These are phyloP conservation scores for Lactifluus rugatus DNA, from an alignment of 768 basidiomycete species.

Conservation along the genomic window DNA sequence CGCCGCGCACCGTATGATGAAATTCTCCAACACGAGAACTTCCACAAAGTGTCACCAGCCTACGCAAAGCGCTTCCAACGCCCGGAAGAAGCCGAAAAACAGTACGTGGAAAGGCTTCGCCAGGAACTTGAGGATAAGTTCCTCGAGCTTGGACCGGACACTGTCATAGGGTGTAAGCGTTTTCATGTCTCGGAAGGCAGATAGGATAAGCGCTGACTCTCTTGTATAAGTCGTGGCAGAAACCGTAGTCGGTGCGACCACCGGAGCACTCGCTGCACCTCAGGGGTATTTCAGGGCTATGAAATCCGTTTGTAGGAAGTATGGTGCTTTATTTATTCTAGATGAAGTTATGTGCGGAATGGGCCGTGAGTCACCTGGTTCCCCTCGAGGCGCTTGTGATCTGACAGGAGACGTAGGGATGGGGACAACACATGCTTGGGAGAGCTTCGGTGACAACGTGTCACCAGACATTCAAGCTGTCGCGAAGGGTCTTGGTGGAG, in stretches of 20 bases:
- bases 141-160: slow-evolving; percentile 69
- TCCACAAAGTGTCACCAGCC: slow-evolving; percentile 83
- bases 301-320: slow-evolving; percentile 74
- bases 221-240: slow-evolving; percentile 60
- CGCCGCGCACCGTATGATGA: slow-evolving; percentile 61
- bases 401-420: slow-evolving; percentile 43
- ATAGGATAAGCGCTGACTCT: background rate
- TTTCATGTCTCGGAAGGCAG: slow-evolving; percentile 8
- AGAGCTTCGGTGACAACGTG: slow-evolving; percentile 68
- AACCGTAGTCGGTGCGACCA: slow-evolving; percentile 81
- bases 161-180: slow-evolving; percentile 67
- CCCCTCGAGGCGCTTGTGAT: background rate
- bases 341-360: slow-evolving; percentile 93
- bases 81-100: slow-evolving; percentile 59
- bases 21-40: slow-evolving; percentile 54
- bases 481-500: slow-evolving; percentile 86
- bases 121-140: slow-evolving; percentile 84
- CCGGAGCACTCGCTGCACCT: slow-evolving; percentile 65
- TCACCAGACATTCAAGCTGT: slow-evolving; percentile 81
- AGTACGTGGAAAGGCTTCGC: slow-evolving; percentile 68
- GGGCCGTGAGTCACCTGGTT: slow-evolving; percentile 50
- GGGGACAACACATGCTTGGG: slow-evolving; percentile 83
- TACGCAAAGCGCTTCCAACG: slow-evolving; percentile 73
- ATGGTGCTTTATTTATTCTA: slow-evolving; percentile 63
- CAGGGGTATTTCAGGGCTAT: slow-evolving; percentile 82